Base-by-base conservation (phyloP, 345 rosid species). In the Bruguiera parviflora region DNA sequence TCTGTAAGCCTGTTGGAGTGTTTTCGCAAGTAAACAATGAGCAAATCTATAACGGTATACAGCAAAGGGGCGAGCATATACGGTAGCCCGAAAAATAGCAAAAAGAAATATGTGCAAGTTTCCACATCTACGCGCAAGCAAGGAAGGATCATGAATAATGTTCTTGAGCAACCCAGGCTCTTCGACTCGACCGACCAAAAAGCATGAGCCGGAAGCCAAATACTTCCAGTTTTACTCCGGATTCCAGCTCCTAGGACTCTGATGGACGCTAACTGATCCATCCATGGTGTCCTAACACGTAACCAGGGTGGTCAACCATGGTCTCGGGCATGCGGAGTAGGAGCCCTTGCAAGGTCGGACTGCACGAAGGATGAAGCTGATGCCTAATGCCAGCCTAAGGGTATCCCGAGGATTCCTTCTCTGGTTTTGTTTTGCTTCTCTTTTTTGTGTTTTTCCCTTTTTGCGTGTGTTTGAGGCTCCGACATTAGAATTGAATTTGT, bases 211-310 rank as follows among this genome's bases (percentile, higher is more conserved):
- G 8, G 13, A 11, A 43, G 11, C 24, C 32, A 22, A 0, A 1
- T 8, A 58, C 53, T 71, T 70, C 65, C 1, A 27, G 58, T n/a
- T 52, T 24, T 65, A 70, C 28, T 71, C 79, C 32, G 58, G 37
- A 37, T 32, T 43, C 25, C 51, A 27, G 57, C 59, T 81, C 76
- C 72, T 66, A 52, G 89, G 93, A 71, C 85, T 80, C 1, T 67
- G 73, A 0, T 96, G 90, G 63, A 81, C 80, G 55, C 89, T 85
- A 7, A 65, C 84, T 37, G 83, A 75, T 67, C 87, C 74, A 9
- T 74, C 79, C 67, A 46, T 25, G 7, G 35, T 69, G 73, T 64
- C 56, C 77, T 63, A 57, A 65, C 22, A 66, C 70, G 29, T 70
- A 67, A 20, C 6, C 29, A 18, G 65, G 20, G 31, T 35, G 25